Evolutionary conservation across 345 rosid species (phyloP).

Genomic region (Camelina sativa): DNA sequence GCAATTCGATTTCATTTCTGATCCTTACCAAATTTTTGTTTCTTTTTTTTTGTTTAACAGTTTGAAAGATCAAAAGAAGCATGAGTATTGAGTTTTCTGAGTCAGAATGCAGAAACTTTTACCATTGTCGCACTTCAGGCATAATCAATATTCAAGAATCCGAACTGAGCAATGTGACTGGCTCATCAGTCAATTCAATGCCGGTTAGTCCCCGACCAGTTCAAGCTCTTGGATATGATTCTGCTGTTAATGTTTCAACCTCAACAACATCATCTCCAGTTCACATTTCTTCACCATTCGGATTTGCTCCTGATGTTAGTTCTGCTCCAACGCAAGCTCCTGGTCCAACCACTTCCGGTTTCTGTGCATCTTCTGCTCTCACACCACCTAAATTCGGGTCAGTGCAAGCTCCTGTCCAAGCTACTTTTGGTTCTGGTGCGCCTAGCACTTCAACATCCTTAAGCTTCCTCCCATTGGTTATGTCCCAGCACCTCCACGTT

Average conservation of each 20-base stretch:
- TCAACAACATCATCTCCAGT: neutral
- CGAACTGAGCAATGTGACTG: constrained; percentile 19
- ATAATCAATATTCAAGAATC: neutral
- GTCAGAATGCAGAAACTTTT: constrained; percentile 26
- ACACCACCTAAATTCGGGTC: neutral
- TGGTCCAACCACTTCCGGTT: neutral
- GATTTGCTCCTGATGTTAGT: neutral
- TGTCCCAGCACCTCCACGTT: no score
- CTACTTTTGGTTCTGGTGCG: neutral
- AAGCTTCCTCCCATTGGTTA: no score
- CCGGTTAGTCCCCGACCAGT: constrained; percentile 12
- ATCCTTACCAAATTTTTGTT: no score
- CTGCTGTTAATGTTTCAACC: neutral
- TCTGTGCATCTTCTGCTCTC: neutral
- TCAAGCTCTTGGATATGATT: constrained; percentile 4
- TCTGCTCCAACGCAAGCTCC: neutral
- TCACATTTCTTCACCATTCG: neutral
- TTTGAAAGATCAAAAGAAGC: constrained; percentile 6
- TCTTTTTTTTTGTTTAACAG: neutral
- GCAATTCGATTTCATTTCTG: no score
- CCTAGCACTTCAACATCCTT: neutral
- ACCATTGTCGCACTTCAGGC: neutral
- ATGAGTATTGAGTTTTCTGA: constrained; percentile 31
- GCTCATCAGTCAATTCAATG: neutral
- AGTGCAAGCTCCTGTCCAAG: constrained; percentile 8